A percentile compares a stretch with the other conserved stretches of the same genome.
Evolutionary conservation across 176 grass and related monocot genomes (phyloP).

Genomic region (Neostapfia colusana): DNA sequence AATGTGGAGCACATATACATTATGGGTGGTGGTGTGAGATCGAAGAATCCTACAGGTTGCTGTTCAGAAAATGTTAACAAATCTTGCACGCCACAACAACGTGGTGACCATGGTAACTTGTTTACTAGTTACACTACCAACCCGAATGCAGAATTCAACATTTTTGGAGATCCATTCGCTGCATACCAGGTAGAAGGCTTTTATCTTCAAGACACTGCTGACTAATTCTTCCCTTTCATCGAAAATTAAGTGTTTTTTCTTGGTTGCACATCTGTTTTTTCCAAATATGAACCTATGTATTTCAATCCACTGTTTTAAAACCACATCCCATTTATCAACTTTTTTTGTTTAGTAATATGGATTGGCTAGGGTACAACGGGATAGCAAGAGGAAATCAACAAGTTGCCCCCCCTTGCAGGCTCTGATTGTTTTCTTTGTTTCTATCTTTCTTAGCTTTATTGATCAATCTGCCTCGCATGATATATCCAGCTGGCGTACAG

Average conservation of each 20-base stretch:
- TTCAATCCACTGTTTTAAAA: neutral
- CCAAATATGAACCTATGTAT: neutral
- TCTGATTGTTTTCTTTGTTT: too few relatives aligned
- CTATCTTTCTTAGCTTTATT: too few relatives aligned
- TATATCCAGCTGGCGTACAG: too few relatives aligned
- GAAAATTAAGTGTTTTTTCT: neutral
- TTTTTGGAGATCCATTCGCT: slow-evolving; percentile 88
- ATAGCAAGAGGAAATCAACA: too few relatives aligned
- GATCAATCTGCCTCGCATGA: too few relatives aligned
- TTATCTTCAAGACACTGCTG: neutral
- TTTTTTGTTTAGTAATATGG: neutral
- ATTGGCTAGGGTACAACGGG: too few relatives aligned
- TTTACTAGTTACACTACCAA: slow-evolving; percentile 69
- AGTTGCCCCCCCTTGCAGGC: too few relatives aligned
- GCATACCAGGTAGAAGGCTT: slow-evolving; percentile 71
- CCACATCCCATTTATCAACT: neutral
- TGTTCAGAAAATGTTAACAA: slow-evolving; percentile 47
- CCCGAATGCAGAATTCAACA: slow-evolving; percentile 82
- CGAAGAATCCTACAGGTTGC: slow-evolving; percentile 77
- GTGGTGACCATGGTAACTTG: slow-evolving; percentile 78
- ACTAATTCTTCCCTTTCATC: neutral
- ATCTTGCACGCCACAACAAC: slow-evolving; percentile 60
- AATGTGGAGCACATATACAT: slow-evolving; percentile 92
- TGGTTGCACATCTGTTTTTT: neutral
- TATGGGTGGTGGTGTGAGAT: slow-evolving; percentile 86